Evolutionary conservation across 805 yeast genomes (phyloP), one percentile per base, ranked within the genome.

Genomic region (Wickerhamiella brachini): DNA sequence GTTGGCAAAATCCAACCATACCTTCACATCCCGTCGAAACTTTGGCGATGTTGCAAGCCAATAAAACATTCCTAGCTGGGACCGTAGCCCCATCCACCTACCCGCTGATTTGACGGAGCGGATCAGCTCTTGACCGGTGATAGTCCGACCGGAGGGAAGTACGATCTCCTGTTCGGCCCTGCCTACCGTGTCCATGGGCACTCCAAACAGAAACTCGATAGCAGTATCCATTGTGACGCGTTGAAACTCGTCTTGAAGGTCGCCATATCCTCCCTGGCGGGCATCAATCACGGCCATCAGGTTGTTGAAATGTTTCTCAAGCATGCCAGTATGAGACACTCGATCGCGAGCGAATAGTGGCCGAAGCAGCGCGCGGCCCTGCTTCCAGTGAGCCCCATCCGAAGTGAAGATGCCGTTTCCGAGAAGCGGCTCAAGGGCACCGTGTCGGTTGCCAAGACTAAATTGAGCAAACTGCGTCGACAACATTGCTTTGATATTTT

Each of bases 351-450:
- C 47, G 54, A 67, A 67, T 54, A 65, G 68, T 8, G 71, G 71
- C 39, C 69, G 59, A 42, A 67, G 59, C 59, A 67, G 51, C 6
- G 65, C 60, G n/a, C 71, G 56, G 13, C 69, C 62, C 49, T 67
- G 70, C 45, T 62, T 60, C 71, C 71, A 68, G 21, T 59, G 62
- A 39, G 57, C 58, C 23, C 68, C 68, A 39, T 61, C 62, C 20
- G 62, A 57, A 2, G 69, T 67, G 58, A 68, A 68, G 44, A 68
- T 66, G 2, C 71, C 71, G 29, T 59, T 54, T 3, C 70, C 70
- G 10, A 68, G 54, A 21, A 66, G 48, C 9, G 65, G 66, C 24
- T 45, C 50, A 41, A 67, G 55, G 37, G 56, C 56, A 15, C 45
- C 49, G 45, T 59, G 51, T 12, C 71, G 57, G 17, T 41, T 31